Evolutionary conservation across 2,329 filamentous ascomycete genomes (phyloP).

Genomic region (Epichloe glyceriae): DNA sequence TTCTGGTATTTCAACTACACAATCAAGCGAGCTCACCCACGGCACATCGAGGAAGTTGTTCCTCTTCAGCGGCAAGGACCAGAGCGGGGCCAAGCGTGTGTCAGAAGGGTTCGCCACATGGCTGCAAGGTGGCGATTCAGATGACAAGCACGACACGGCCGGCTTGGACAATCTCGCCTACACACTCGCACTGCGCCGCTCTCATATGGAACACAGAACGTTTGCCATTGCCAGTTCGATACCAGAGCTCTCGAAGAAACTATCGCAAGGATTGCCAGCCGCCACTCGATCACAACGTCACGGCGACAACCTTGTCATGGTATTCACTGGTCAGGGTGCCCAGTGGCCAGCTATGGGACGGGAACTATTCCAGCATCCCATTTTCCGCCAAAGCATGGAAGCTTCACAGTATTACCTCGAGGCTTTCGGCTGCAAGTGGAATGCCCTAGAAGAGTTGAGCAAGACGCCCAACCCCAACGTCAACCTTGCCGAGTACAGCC

Average conservation of each 20-base stretch:
- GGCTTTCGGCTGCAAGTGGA: background rate
- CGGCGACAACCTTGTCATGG: too few species aligned
- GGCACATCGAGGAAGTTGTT: background rate
- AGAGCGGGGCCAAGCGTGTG: background rate
- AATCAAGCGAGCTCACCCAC: background rate
- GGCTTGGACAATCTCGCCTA: background rate
- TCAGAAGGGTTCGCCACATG: background rate
- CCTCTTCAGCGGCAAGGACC: background rate
- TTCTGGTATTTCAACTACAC: too few species aligned
- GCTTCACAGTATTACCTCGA: background rate
- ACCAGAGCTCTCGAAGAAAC: too few species aligned
- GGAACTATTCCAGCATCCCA: background rate
- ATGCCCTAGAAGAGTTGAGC: background rate
- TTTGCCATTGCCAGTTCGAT: too few species aligned
- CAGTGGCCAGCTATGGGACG: slow-evolving; percentile 14
- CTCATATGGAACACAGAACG: too few species aligned
- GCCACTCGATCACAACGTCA: too few species aligned
- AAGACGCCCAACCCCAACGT: background rate
- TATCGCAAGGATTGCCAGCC: too few species aligned
- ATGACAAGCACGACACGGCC: background rate
- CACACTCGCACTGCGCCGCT: background rate
- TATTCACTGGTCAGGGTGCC: slow-evolving; percentile 21
- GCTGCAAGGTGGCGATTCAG: background rate
- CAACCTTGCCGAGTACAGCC: slow-evolving; percentile 8
- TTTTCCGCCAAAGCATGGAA: background rate